Conservation (phyloP, 192 early-diverging fungal genomes). For the Endogone sp. region DNA sequence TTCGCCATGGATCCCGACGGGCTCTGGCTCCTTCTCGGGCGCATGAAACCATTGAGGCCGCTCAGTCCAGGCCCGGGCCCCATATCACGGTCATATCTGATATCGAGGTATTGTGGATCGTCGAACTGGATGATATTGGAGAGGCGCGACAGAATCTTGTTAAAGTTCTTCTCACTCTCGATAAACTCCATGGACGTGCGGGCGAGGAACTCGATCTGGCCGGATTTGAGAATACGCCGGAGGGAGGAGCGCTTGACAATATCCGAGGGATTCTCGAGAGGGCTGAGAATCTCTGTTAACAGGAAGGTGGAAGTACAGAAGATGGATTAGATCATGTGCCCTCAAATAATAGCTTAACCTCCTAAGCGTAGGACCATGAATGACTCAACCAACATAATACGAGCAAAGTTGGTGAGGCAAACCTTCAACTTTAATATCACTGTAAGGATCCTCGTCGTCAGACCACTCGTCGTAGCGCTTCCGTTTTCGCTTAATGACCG, state of each 20-base stretch:
- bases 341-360: no score
- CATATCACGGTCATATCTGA: constrained; percentile 39
- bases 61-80: neutral
- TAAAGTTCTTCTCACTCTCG: constrained; percentile 58
- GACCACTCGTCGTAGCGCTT: constrained; percentile 24
- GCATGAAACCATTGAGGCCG: neutral
- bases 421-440: constrained; percentile 57
- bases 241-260: constrained; percentile 42
- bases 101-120: constrained; percentile 56
- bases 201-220: constrained; percentile 50
- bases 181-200: constrained; percentile 56
- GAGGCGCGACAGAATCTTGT: constrained; percentile 52
- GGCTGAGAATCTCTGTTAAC: constrained; percentile 42
- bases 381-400: no score
- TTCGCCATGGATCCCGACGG: neutral
- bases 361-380: no score
- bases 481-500: constrained; percentile 27
- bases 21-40: neutral
- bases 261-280: constrained; percentile 51
- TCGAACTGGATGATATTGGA: constrained; percentile 52
- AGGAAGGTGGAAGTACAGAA: neutral
- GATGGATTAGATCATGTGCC: no score
- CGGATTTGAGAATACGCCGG: constrained; percentile 46
- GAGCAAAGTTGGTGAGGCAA: no score
- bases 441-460: constrained; percentile 59